phyloP scores from a whole-genome alignment of 2,329 filamentous ascomycete species.

The Clarireedia monteithiana region DNA sequence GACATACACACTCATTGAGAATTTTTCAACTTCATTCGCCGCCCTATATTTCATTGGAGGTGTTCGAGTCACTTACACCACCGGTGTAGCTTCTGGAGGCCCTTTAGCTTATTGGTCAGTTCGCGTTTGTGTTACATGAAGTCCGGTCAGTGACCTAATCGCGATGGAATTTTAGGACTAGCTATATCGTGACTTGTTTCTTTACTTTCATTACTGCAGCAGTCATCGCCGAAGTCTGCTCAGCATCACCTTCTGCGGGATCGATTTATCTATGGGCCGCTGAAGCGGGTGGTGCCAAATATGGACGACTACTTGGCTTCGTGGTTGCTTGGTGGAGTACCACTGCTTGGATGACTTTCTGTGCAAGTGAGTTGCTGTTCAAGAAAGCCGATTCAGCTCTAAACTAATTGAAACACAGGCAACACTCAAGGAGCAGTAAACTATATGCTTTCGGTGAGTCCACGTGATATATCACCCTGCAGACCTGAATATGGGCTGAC shows the following conservation, averaged over 20 bases:
- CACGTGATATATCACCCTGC: neutral
- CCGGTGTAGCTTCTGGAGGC: constrained; percentile 52
- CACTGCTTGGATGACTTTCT: constrained; percentile 14
- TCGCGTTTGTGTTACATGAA: neutral
- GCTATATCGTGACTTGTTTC: constrained; percentile 36
- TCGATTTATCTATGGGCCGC: constrained; percentile 15
- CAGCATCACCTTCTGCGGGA: constrained; percentile 12
- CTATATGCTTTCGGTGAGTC: constrained; percentile 13
- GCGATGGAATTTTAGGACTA: constrained; percentile 38
- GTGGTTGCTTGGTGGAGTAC: constrained; percentile 13
- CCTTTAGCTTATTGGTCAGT: constrained; percentile 51
- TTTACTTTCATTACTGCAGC: constrained; percentile 15
- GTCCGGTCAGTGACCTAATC: neutral
- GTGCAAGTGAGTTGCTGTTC: constrained; percentile 3
- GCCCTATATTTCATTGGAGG: constrained; percentile 54
- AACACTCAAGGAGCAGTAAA: constrained; percentile 14
- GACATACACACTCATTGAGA: constrained; percentile 49
- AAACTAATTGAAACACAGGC: constrained; percentile 5
- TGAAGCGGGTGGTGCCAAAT: constrained; percentile 10
- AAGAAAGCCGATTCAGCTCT: neutral
- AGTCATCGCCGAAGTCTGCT: constrained; percentile 13
- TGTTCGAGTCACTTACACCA: constrained; percentile 53
- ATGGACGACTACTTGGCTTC: constrained; percentile 12
- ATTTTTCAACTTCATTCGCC: constrained; percentile 52
- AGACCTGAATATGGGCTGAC: neutral